Conservation (phyloP, 345 rosid species). For the Bruguiera gymnorhiza region DNA sequence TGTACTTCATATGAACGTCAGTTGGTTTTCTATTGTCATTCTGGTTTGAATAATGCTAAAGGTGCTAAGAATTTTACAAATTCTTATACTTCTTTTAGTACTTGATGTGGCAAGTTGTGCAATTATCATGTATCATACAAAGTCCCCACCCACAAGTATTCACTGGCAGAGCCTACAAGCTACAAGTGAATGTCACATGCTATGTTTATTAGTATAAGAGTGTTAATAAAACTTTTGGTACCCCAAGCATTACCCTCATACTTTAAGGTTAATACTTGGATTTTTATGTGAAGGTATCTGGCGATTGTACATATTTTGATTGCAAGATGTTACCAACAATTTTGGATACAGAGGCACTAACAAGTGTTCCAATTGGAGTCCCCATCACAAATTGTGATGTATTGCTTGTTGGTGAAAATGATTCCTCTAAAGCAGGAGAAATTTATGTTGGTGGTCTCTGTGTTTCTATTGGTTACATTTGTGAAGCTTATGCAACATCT, state of each 20-base stretch:
- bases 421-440: constrained; percentile 55
- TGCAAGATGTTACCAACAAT: constrained; percentile 71
- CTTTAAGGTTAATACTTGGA: not conserved
- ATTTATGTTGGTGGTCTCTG: constrained; percentile 74
- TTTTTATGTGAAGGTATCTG: constrained; percentile 65
- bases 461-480: constrained; percentile 56
- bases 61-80: too few species aligned
- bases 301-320: constrained; percentile 91
- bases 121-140: too few species aligned
- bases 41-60: too few species aligned
- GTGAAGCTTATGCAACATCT: constrained; percentile 29
- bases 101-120: too few species aligned
- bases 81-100: too few species aligned
- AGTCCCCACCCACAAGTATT: too few species aligned
- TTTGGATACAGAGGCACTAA: constrained; percentile 53
- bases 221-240: not conserved
- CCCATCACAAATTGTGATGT: constrained; percentile 72
- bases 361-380: constrained; percentile 85
- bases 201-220: too few species aligned
- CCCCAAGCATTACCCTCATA: not conserved
- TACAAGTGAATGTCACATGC: too few species aligned
- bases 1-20: too few species aligned
- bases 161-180: too few species aligned
- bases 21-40: too few species aligned
- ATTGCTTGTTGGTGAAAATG: constrained; percentile 48